phyloP scores from a whole-genome alignment of 495 filamentous ascomycete genomes.

The Cercophora scortea region DNA sequence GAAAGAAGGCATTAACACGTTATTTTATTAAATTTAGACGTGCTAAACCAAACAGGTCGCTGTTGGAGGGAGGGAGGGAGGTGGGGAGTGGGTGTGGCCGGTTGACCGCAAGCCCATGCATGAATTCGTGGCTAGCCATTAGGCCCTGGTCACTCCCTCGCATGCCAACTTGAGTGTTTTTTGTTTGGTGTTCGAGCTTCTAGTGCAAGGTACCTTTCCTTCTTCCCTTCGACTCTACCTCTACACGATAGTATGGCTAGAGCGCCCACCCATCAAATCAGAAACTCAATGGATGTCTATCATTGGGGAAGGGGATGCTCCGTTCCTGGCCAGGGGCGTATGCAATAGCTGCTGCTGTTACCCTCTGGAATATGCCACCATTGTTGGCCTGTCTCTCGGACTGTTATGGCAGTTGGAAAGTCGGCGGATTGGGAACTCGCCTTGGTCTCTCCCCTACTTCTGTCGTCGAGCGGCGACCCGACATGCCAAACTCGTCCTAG shows the following conservation, averaged over 20 bases:
- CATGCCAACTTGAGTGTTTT: conserved; percentile 12
- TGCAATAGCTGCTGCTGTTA: too few species aligned
- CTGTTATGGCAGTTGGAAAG: background rate
- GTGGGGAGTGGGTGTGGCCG: conserved; percentile 6
- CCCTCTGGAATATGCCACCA: background rate
- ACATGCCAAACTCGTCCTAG: conserved; percentile 6
- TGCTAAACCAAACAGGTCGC: conserved; percentile 7
- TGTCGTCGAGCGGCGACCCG: background rate
- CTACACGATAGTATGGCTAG: too few species aligned
- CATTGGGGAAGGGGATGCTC: background rate
- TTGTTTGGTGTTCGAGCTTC: background rate
- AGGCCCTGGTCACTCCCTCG: conserved; percentile 25
- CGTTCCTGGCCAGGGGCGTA: background rate
- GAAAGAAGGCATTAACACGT: conserved; percentile 4
- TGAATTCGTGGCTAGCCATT: conserved; percentile 34
- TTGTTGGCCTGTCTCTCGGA: background rate
- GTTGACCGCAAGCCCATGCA: conserved; percentile 28
- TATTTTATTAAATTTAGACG: conserved; percentile 8
- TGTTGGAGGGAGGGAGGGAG: too few species aligned
- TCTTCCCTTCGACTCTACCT: background rate
- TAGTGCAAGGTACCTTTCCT: background rate
- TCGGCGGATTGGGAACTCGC: background rate
- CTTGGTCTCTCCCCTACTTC: conserved; percentile 1
- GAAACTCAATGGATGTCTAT: background rate
- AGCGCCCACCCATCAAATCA: background rate